Evolutionary conservation across 2,329 filamentous ascomycete species (phyloP), one percentile per base, ranked within the genome.

Genomic region (Botrytis hyacinthi): DNA sequence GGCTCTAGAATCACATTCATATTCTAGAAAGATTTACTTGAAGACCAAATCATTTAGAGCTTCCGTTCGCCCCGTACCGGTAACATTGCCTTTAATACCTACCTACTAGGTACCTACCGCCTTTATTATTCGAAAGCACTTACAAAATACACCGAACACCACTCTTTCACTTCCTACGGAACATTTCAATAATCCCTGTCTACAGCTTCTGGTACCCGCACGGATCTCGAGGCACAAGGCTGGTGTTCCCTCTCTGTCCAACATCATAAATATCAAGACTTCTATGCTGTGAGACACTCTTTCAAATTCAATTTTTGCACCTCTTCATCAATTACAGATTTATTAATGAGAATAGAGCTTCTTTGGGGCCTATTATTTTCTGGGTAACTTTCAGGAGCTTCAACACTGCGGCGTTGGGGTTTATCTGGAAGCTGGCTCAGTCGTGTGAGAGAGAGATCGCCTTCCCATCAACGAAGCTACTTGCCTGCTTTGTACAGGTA

Each of bases 181-280:
- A 26, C 37, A 26, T 40, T 60, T 26, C 51, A 48, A 42, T 32
- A 60, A 70, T 20, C 54, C 51, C 48, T 60, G 42, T 61, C 37
- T 32, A 44, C 51, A n/a, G 60, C 60, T 29, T 32, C n/a, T 57
- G 37, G 54, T 42, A 29, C 40, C n/a, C 22, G 29, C 70, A 72
- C 70, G 61, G 70, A 66, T 66, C 44, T 57, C 32, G 37, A 72
- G 62, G 62, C 70, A 71, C 71, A 73, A 73, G 72, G 72, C 72
- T 73, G 67, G 72, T 60, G 66, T 29, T 29, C 48, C 51, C 51
- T 29, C 61, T 67, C 37, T 60, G 35, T 60, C 40, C 54, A 70
- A 73, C 46, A 70, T 70, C 72, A 57, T 42, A 70, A 63, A 29
- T 65, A 62, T 60, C 42, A 60, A 32, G 54, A 65, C 54, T 54